These are phyloP conservation scores for Filobasidium floriforme DNA, from an alignment of 768 basidiomycete species.

Conservation along the genomic window DNA sequence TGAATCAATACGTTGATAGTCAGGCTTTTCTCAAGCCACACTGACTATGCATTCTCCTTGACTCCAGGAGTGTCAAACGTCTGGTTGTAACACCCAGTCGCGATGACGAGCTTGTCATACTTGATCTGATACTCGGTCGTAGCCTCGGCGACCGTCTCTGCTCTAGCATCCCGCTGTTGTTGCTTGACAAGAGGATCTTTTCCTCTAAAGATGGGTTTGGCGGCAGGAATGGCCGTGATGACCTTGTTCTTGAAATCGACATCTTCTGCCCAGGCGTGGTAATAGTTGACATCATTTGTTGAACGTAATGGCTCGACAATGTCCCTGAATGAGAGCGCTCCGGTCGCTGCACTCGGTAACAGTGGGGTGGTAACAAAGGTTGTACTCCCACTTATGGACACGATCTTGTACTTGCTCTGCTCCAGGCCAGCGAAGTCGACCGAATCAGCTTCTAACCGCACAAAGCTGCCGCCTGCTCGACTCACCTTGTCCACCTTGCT, in stretches of 20 bases:
- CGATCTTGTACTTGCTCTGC: slow-evolving; percentile 25
- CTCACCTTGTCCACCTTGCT: slow-evolving; percentile 36
- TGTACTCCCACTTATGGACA: slow-evolving; percentile 27
- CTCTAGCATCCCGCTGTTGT: slow-evolving; percentile 23
- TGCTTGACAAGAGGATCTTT: slow-evolving; percentile 22
- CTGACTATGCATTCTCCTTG: slow-evolving; percentile 24
- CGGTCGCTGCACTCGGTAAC: slow-evolving; percentile 67
- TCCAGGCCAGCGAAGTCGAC: neutral
- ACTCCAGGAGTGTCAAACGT: slow-evolving; percentile 52
- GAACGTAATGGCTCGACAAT: slow-evolving; percentile 67
- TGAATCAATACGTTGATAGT: neutral
- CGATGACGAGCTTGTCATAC: slow-evolving; percentile 76
- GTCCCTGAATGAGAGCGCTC: slow-evolving; percentile 73
- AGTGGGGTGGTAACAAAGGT: slow-evolving; percentile 48
- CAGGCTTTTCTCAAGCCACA: neutral
- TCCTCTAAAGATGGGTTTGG: slow-evolving; percentile 18
- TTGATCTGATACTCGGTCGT: slow-evolving; percentile 40
- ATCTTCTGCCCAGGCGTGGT: slow-evolving; percentile 41
- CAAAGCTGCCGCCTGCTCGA: neutral
- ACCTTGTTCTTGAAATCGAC: slow-evolving; percentile 34
- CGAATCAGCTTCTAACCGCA: neutral
- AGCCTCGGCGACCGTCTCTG: slow-evolving; percentile 27
- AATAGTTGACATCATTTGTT: slow-evolving; percentile 47
- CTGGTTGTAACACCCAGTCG: slow-evolving; percentile 77
- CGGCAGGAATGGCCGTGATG: slow-evolving; percentile 25